Evolutionary conservation across 2,329 filamentous ascomycete species (phyloP), one percentile per base, ranked within the genome.

Genomic region (Cordyceps cicadae): DNA sequence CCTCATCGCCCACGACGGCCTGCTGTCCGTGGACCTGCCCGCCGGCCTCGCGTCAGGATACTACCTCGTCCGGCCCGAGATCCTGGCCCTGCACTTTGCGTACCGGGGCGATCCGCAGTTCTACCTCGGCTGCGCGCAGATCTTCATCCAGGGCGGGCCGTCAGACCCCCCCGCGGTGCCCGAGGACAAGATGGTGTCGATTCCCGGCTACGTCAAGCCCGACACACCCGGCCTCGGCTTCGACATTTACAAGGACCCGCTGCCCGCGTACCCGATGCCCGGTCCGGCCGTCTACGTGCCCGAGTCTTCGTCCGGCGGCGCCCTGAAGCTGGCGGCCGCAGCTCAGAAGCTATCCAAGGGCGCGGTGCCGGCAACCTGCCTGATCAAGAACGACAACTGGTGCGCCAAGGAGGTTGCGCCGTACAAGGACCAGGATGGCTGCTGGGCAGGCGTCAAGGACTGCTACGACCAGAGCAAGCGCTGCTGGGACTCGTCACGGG

Each of bases 321-420:
- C 50, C 17, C 62, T 64, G 19, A 61, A 61, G 9, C 60, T 66
- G 19, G 57, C 57, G 41, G 39, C 39, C 6, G 15, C 39, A n/a
- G 39, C 39, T 1, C 39, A 43, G 39, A 64, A 65, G 55, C 61
- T 69, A 51, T 60, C 67, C 49, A 75, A 79, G 46, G 85, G 84
- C 14, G 71, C 79, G 14, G 75, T 84, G 57, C 86, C 86, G 0
- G 59, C 67, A 1, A 74, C 77, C 66, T 88, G 84, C 68, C 75
- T 89, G 43, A 68, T 86, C 62, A 83, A 84, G 68, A 89, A 89
- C 69, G 87, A 76, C 62, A 90, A 91, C 75, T 91, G 87, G 87
- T 89, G 86, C 72, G 87, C 80, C 56, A 75, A 79, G 62, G 81
- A 88, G 67, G 77, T 90, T 1, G 70, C 80, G 0, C 66, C 72